These are phyloP conservation scores for Saturnispora silvae DNA, from an alignment of 805 yeast species.

Conservation along the genomic window DNA sequence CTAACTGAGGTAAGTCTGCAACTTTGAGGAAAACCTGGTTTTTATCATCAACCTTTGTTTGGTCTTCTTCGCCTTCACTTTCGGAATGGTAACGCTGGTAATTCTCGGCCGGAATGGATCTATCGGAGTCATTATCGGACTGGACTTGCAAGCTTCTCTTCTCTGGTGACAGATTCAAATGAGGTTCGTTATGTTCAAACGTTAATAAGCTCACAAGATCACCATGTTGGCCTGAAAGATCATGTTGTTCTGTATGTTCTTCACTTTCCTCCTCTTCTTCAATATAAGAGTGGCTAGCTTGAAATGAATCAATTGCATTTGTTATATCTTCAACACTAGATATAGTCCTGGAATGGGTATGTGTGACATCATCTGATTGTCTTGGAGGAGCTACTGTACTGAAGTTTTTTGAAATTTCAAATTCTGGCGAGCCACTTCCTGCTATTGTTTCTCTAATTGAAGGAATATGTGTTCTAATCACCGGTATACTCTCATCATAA, in stretches of 20 bases:
- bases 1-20: not conserved
- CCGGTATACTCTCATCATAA: too few species aligned
- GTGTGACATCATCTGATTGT: not conserved
- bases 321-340: constrained; percentile 15
- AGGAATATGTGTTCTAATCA: not conserved
- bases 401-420: constrained; percentile 5
- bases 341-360: constrained; percentile 13
- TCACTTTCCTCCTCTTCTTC: constrained; percentile 3
- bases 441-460: not conserved
- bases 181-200: too few species aligned
- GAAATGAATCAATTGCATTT: constrained; percentile 11
- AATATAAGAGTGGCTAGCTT: constrained; percentile 1
- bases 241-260: too few species aligned
- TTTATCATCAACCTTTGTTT: too few species aligned
- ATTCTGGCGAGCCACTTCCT: constrained; percentile 2
- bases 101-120: too few species aligned
- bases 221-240: too few species aligned
- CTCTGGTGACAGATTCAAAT: too few species aligned
- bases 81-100: too few species aligned
- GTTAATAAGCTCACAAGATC: too few species aligned
- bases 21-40: not conserved
- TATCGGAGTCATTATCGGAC: too few species aligned
- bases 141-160: too few species aligned
- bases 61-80: too few species aligned
- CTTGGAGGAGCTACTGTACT: not conserved